phyloP scores from a whole-genome alignment of 495 filamentous ascomycete species.

The Penicillium canariense region DNA sequence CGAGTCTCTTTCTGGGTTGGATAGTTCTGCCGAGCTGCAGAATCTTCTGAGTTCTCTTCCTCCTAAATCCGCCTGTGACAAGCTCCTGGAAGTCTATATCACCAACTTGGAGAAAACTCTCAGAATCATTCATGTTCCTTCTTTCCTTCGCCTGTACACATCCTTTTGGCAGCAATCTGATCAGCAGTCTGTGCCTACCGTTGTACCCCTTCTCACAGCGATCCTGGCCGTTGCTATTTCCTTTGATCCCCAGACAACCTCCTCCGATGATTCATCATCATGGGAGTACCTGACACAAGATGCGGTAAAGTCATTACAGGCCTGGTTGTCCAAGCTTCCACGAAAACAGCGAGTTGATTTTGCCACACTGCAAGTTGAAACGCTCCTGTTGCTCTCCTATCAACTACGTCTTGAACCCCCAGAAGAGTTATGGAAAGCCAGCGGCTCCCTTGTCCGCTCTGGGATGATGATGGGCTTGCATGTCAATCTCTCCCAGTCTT shows the following conservation, averaged over 20 bases:
- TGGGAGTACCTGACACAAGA: conserved; percentile 30
- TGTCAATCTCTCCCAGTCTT: conserved; percentile 41
- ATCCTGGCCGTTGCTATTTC: conserved; percentile 21
- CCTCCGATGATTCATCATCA: conserved; percentile 36
- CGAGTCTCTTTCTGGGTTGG: conserved; percentile 15
- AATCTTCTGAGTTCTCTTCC: conserved; percentile 16
- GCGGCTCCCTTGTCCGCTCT: conserved; percentile 52
- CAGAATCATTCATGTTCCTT: conserved; percentile 28
- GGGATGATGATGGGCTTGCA: conserved; percentile 63
- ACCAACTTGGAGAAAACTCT: conserved; percentile 24
- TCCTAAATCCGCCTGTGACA: conserved; percentile 23
- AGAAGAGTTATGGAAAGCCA: conserved; percentile 53
- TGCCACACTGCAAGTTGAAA: conserved; percentile 22
- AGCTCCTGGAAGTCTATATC: conserved; percentile 21
- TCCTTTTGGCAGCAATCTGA: conserved; percentile 19
- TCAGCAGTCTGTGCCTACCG: conserved; percentile 6
- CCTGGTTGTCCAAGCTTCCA: conserved; percentile 33
- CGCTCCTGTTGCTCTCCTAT: conserved; percentile 42
- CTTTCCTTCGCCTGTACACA: conserved; percentile 21
- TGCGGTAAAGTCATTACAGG: conserved; percentile 23
- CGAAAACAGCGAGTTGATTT: conserved; percentile 43
- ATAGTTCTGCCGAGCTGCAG: conserved; percentile 17
- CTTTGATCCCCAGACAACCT: conserved; percentile 21
- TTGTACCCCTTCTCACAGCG: conserved; percentile 24
- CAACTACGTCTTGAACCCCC: conserved; percentile 41